Percentiles rank a stretch among this genome's conserved stretches.
Evolutionary conservation across 139 green algal genomes (phyloP).

Genomic region (Klebsormidium nitens): DNA sequence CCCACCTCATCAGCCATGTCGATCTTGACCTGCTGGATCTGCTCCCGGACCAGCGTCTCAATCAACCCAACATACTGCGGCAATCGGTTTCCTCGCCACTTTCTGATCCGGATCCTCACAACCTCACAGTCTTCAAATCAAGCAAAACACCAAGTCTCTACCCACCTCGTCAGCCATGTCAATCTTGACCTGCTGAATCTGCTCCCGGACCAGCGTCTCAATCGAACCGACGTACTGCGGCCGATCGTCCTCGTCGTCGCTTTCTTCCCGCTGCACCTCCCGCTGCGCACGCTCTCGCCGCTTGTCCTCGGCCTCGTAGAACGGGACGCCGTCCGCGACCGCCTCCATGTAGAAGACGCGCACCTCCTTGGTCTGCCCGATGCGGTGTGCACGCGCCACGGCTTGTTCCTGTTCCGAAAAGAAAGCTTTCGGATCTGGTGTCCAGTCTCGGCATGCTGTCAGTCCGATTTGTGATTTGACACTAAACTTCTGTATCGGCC

Average conservation of each 20-base stretch:
- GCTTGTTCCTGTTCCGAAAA: too few species aligned
- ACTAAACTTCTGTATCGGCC: too few species aligned
- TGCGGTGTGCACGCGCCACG: conserved; percentile 82
- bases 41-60: conserved; percentile 89
- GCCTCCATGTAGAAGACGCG: conserved; percentile 71
- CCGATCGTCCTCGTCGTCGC: neutral
- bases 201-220: conserved; percentile 89
- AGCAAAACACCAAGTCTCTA: too few species aligned
- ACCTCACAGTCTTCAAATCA: too few species aligned
- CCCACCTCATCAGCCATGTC: conserved; percentile 97
- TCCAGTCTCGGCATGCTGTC: too few species aligned
- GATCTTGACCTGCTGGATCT: conserved; percentile 96
- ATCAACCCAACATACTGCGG: conserved; percentile 84
- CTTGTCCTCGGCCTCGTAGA: conserved; percentile 6
- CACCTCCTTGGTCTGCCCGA: conserved; percentile 76
- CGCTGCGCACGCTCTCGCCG: neutral
- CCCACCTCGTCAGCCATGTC: conserved; percentile 98
- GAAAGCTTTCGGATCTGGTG: too few species aligned
- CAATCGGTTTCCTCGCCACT: too few species aligned
- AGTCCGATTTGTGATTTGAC: too few species aligned
- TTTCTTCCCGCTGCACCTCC: conserved; percentile 10
- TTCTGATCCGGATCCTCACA: conserved; percentile 79
- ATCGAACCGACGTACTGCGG: conserved; percentile 75
- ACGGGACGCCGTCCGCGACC: conserved; percentile 62
- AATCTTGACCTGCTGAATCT: conserved; percentile 96